Evolutionary conservation across 2,329 filamentous ascomycete genomes (phyloP), one percentile per base, ranked within the genome.

Genomic region (Phaeophleospora eucalypticola): DNA sequence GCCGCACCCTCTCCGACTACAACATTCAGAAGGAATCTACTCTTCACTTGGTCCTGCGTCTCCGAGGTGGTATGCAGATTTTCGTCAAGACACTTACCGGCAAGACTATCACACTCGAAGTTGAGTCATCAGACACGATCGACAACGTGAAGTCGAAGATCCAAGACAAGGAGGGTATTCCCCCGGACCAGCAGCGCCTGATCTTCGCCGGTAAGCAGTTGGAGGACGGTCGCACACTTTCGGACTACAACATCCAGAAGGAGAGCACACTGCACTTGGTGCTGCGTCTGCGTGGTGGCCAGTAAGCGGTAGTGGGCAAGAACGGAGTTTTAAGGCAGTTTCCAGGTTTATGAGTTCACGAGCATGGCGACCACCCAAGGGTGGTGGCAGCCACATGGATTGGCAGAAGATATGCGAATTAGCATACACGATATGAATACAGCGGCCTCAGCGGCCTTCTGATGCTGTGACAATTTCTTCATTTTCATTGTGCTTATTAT

Each of bases 191-290:
- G 77, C 93, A 98, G 81, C 91, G 93, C 72, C 79, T 98, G 74
- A 98, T 98, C 84, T 98, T 97, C 77, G 93, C 93, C 68, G 93
- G 93, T 73, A 98, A 98, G 86, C 93, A 98, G 82, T 89, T 98
- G 70, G 93, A 98, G 81, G 93, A 98, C 71, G 93, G 93, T 74
- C 91, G 93, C 69, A 98, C 93, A 67, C 88, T 98, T 62, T 93
- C 87, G 71, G 93, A 98, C 80, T 98, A 98, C 88, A 98, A 97
- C 86, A 97, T 98, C 82, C 93, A 98, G 85, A 98, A 98, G 86
- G 91, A 97, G 84, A 89, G 84, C 65, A 98, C 93, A 66, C 89
- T 98, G 63, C 93, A 98, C 80, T 80, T 97, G 66, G 93, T 98
- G 68, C 86, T 98, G 66, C 89, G 93, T 72, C 89, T 98, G 52